Evolutionary conservation across 805 yeast species (phyloP), one percentile per base, ranked within the genome.

Genomic region (Schwanniomyces yamadae): DNA sequence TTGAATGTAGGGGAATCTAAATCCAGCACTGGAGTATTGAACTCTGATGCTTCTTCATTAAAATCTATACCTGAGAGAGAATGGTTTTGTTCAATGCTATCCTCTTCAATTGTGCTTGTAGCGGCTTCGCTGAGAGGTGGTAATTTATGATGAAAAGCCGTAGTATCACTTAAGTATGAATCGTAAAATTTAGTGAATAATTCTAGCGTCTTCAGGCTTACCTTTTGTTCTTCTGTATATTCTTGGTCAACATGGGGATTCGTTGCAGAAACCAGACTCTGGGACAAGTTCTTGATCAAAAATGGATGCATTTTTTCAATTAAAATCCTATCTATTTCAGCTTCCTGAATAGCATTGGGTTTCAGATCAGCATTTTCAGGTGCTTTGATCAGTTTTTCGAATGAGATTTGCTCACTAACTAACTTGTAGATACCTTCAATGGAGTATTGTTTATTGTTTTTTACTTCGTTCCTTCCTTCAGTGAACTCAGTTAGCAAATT

Each of bases 111-210:
- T n/a, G n/a, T n/a, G n/a, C n/a, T n/a, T n/a, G n/a, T n/a, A n/a
- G n/a, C n/a, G n/a, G n/a, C n/a, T n/a, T n/a, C n/a, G n/a, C n/a
- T n/a, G n/a, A n/a, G n/a, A n/a, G n/a, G n/a, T n/a, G n/a, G n/a
- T n/a, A n/a, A n/a, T n/a, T n/a, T n/a, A n/a, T n/a, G 29, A n/a
- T 34, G 27, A 9, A 37, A 32, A 16, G 30, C 22, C 4, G 41
- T 41, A 9, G 46, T 41, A 23, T 44, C 44, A 15, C 37, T 39
- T 6, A 41, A 23, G 28, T 41, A 42, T 11, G 48, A 38, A 15
- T 41, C 30, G 31, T 44, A 44, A 21, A 44, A 44, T 19, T 22
- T 31, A 22, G 42, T 42, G 30, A 44, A 44, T 7, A 44, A 29
- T 6, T 33, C 27, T 17, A 33, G 27, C 3, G 48, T 44, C 9